Evolutionary conservation across 495 filamentous ascomycete species (phyloP).

Genomic region (Hamigera avellanea): DNA sequence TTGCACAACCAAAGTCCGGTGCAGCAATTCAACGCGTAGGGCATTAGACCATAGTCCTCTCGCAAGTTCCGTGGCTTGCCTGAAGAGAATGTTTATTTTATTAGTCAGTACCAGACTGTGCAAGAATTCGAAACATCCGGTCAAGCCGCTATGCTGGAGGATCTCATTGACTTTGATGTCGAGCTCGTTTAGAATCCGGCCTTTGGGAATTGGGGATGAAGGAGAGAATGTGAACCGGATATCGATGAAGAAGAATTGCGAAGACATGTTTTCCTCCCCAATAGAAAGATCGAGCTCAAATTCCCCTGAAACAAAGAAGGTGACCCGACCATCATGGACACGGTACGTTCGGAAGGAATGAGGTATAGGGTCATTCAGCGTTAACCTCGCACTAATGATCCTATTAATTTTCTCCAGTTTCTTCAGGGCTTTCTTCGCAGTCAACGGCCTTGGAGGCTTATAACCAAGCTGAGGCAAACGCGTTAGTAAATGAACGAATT

Average conservation of each 20-base stretch:
- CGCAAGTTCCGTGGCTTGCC: slow-evolving; percentile 60
- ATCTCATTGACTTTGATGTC: slow-evolving; percentile 59
- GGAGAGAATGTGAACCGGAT: slow-evolving; percentile 76
- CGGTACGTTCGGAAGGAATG: slow-evolving; percentile 57
- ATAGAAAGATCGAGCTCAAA: slow-evolving; percentile 91
- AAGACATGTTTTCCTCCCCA: slow-evolving; percentile 63
- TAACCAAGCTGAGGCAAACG: slow-evolving; percentile 50
- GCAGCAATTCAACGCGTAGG: slow-evolving; percentile 61
- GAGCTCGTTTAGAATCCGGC: slow-evolving; percentile 46
- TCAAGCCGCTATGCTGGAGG: slow-evolving; percentile 52
- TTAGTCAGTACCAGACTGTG: slow-evolving; percentile 78
- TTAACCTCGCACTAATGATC: slow-evolving; percentile 65
- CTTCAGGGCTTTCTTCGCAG: slow-evolving; percentile 50
- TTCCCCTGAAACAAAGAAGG: slow-evolving; percentile 70
- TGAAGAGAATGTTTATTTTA: slow-evolving; percentile 68
- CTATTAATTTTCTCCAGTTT: slow-evolving; percentile 72
- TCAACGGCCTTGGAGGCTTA: slow-evolving; percentile 60
- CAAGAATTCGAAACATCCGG: slow-evolving; percentile 70
- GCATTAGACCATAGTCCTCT: slow-evolving; percentile 62
- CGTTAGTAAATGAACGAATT: slow-evolving; percentile 14
- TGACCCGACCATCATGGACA: slow-evolving; percentile 70
- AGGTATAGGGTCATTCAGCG: slow-evolving; percentile 66
- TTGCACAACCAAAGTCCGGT: slow-evolving; percentile 71
- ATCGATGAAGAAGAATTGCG: slow-evolving; percentile 87
- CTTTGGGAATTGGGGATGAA: slow-evolving; percentile 44